Base-by-base conservation (phyloP, 108 stramenopile genomes). In the Conticribra weissflogii region DNA sequence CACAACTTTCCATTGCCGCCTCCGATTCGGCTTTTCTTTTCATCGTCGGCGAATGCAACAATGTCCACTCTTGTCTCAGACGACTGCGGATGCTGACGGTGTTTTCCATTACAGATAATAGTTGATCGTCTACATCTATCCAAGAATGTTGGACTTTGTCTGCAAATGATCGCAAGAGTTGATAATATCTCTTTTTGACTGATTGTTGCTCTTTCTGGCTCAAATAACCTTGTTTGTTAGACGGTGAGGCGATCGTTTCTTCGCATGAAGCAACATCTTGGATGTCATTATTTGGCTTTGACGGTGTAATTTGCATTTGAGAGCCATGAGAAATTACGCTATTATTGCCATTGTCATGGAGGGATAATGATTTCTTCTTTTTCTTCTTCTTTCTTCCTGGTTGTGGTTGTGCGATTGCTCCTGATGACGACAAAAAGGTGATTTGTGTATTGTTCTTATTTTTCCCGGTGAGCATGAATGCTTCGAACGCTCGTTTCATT, bases 21-120 rank as follows among this genome's bases (percentile, higher is more conserved):
- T 36, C 48, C 30, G 18, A 23, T 25, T 61, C 48, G 17, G 23
- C 41, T 21, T n/a, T 33, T 12, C 3, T 44, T 64, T 22, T 41
- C 70, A 21, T 9, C 22, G 54, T 19, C 58, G 47, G 36, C 33
- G 67, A 71, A 22, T 66, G 60, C 18, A 83, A 66, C 0, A 84
- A 24, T 52, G 69, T 66, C 58, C 72, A 79, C 57, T 85, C 81
- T 71, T 74, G 55, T 16, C 63, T 66, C 34, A 90, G 47, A 12
- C 92, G 80, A 59, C 74, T 59, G 33, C 92, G 82, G 45, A 93
- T 73, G 59, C 85, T 84, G 2, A 63, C 68, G 61, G 90, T 87
- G 18, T 86, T 86, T 65, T 58, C 60, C 24, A 90, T 23, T 2
- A 93, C 74, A 1, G 66, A 46, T 32, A 68, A 33, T 56, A 87